Evolutionary conservation across 2,329 filamentous ascomycete species (phyloP), one percentile per base, ranked within the genome.

Genomic region (Xylogone sp.): DNA sequence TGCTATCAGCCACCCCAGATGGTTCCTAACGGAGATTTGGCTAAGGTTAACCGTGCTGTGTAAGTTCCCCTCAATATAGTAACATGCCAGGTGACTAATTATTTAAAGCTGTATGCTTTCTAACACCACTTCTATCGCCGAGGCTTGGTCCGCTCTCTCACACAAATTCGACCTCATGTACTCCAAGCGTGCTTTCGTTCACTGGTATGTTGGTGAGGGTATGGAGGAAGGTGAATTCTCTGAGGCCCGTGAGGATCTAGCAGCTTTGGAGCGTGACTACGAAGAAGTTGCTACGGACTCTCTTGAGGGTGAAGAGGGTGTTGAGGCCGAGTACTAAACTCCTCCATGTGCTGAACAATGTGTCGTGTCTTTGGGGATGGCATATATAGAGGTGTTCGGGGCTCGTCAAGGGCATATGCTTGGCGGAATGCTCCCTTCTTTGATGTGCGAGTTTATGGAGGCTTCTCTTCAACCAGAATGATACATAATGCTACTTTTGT

Each of bases 141-240:
- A 97, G 79, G 94, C 94, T 59, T 99, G 94, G 94, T 92, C 89
- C 59, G 91, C 91, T 62, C 84, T 99, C 60, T 95, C 91, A 56
- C 84, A 87, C 83, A 99, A 99, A 81, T 99, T 99, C 80, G 94
- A 99, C 70, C 90, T 99, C 72, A 99, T 99, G 94, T 97, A 97
- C 86, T 95, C 90, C 74, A 99, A 99, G 88, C 94, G 94, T 80
- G 94, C 94, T 57, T 99, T 99, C 77, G 94, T 99, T 60, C 94
- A 99, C 79, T 99, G 94, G 94, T 99, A 97, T 68, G 94, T 99
- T 70, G 94, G 94, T 79, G 94, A 97, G 82, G 94, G 94, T 85
- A 99, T 99, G 94, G 94, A 99, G 83, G 94, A 99, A 76, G 94
- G 94, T 75, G 94, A 99, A 77, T 99, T 99, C 84, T 96, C 90